Conservation (phyloP, 2,329 filamentous ascomycete species). For the Raffaelea arxii region DNA sequence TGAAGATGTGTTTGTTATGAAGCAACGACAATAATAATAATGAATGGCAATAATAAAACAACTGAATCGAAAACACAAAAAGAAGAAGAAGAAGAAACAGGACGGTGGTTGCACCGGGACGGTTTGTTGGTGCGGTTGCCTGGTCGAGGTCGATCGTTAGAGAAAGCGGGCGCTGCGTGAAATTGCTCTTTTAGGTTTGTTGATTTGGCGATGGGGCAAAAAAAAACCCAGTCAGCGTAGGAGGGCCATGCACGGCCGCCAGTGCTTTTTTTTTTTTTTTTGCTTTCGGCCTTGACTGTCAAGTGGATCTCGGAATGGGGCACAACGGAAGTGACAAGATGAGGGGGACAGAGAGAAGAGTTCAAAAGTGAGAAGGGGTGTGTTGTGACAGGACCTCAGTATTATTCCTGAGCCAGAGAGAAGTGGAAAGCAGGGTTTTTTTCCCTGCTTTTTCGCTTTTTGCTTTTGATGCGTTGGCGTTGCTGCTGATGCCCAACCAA, state of each 20-base stretch:
- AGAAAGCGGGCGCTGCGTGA: neutral
- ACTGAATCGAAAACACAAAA: neutral
- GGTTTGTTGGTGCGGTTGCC: neutral
- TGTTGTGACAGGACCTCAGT: no score
- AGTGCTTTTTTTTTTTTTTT: no score
- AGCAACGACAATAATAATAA: no score
- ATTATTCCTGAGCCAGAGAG: no score
- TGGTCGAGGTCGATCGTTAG: neutral
- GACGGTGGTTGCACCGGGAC: neutral
- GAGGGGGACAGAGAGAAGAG: constrained; percentile 3
- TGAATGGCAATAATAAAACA: no score
- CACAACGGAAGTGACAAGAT: neutral
- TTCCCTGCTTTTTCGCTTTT: constrained; percentile 8
- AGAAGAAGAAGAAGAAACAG: neutral
- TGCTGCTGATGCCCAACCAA: constrained; percentile 15
- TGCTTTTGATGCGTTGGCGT: constrained; percentile 16
- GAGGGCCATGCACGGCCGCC: neutral
- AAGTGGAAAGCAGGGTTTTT: neutral
- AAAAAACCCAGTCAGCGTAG: neutral
- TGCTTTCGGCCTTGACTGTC: no score
- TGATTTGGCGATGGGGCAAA: neutral
- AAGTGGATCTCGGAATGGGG: no score
- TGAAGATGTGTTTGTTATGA: no score
- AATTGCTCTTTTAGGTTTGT: neutral
- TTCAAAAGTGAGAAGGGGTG: no score